Conservation (phyloP, 805 yeast species). For the Kazachstania bromeliacearum region DNA sequence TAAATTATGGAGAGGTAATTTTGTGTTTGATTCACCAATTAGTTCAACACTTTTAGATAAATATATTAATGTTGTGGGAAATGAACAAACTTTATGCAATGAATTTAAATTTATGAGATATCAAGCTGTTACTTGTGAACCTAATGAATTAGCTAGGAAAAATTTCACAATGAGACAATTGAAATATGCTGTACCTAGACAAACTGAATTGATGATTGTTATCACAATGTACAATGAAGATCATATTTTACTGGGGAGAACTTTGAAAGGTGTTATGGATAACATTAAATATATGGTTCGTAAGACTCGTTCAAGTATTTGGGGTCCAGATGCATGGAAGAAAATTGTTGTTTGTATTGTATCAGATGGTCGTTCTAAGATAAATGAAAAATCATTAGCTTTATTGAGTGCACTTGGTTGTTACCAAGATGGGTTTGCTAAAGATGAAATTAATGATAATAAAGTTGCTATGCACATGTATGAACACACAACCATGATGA, state of each 20-base stretch:
- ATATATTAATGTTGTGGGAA: conserved; percentile 36
- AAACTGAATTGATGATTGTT: conserved; percentile 78
- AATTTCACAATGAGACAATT: conserved; percentile 78
- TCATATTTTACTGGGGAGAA: conserved; percentile 71
- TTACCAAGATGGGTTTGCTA: conserved; percentile 93
- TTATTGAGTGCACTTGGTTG: conserved; percentile 80
- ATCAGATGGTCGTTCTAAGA: conserved; percentile 84
- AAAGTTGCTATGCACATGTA: conserved; percentile 80
- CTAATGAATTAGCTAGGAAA: conserved; percentile 50
- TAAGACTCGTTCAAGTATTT: conserved; percentile 54
- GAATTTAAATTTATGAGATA: conserved; percentile 84
- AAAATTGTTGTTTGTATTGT: conserved; percentile 83
- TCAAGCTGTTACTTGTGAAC: conserved; percentile 91
- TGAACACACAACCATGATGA: conserved; percentile 89
- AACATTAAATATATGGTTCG: conserved; percentile 68
- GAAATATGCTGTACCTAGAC: conserved; percentile 66
- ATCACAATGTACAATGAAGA: conserved; percentile 87
- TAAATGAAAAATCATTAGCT: conserved; percentile 70
- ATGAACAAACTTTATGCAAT: conserved; percentile 28
- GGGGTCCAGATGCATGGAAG: conserved; percentile 98
- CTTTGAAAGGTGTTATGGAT: conserved; percentile 83
- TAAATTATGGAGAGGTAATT: conserved; percentile 50
- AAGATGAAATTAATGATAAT: conserved; percentile 74
- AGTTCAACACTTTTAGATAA: conserved; percentile 54
- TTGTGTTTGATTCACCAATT: conserved; percentile 83